These are phyloP conservation scores for Beta macrorhiza DNA, from an alignment of 179 eudicot species.

Conservation along the genomic window DNA sequence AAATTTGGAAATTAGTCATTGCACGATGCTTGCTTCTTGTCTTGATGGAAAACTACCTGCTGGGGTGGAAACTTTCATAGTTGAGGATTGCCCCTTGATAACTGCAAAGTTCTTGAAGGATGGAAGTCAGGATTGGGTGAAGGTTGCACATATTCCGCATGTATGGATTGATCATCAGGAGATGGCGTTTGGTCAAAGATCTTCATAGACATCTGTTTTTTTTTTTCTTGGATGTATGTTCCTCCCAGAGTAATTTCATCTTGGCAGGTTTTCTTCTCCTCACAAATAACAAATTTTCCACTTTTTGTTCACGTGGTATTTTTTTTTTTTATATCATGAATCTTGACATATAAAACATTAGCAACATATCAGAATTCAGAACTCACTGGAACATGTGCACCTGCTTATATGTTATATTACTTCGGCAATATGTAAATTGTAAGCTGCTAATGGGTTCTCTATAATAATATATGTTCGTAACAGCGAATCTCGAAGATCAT, in stretches of 20 bases:
- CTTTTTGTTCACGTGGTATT: background rate
- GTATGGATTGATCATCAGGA: conserved; percentile 22
- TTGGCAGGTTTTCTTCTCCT: background rate
- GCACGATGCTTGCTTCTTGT: conserved; percentile 1
- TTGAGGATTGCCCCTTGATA: conserved; percentile 17
- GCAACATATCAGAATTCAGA: background rate
- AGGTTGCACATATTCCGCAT: conserved; percentile 2
- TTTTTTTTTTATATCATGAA: background rate
- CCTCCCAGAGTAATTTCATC: background rate
- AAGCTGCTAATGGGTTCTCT: too few relatives aligned
- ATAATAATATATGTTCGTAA: too few relatives aligned
- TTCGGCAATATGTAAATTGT: background rate
- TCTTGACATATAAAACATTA: background rate
- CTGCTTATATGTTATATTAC: background rate
- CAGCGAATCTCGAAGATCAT: too few relatives aligned
- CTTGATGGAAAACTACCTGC: background rate
- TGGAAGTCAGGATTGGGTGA: background rate
- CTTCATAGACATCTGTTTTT: background rate
- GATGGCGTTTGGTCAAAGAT: background rate
- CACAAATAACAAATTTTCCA: background rate
- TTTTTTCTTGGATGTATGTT: background rate
- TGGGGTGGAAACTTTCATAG: conserved; percentile 9
- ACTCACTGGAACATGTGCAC: background rate
- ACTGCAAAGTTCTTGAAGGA: conserved; percentile 6
- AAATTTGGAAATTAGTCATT: conserved; percentile 17